A percentile compares a stretch with the other conserved stretches of the same genome.
Conservation (phyloP, 305 asterid species). For the Rubia tinctorum region DNA sequence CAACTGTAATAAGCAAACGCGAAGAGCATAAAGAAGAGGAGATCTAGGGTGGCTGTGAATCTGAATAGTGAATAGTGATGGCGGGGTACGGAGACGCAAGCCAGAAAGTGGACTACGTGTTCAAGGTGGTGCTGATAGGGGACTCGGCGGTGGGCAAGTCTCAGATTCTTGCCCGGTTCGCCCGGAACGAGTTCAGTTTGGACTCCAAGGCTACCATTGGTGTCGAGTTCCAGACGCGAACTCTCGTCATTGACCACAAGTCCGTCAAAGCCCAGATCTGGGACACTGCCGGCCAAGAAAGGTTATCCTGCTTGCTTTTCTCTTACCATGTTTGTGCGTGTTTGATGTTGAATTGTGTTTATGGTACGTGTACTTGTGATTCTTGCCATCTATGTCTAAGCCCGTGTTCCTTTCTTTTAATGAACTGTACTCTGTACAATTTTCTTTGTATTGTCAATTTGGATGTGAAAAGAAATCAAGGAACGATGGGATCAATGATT, state of each 20-base stretch:
- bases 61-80: conserved; percentile 25
- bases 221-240: conserved; percentile 77
- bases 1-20: neutral
- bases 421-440: neutral
- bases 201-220: conserved; percentile 85
- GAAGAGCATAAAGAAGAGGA: neutral
- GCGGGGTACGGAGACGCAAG: conserved; percentile 61
- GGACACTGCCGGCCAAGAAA: conserved; percentile 90
- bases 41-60: neutral
- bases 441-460: neutral
- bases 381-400: no score
- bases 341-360: neutral
- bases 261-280: conserved; percentile 89
- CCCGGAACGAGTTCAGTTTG: conserved; percentile 73
- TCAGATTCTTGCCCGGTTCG: conserved; percentile 64
- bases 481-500: neutral
- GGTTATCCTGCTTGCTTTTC: conserved; percentile 27
- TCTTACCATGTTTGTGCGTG: neutral
- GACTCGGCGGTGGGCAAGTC: conserved; percentile 88
- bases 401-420: neutral
- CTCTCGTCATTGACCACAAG: conserved; percentile 62
- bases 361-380: neutral
- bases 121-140: conserved; percentile 79
- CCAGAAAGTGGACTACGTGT: conserved; percentile 67
- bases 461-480: neutral